phyloP scores from a whole-genome alignment of 768 basidiomycete genomes.

The Tulasnella sp. region DNA sequence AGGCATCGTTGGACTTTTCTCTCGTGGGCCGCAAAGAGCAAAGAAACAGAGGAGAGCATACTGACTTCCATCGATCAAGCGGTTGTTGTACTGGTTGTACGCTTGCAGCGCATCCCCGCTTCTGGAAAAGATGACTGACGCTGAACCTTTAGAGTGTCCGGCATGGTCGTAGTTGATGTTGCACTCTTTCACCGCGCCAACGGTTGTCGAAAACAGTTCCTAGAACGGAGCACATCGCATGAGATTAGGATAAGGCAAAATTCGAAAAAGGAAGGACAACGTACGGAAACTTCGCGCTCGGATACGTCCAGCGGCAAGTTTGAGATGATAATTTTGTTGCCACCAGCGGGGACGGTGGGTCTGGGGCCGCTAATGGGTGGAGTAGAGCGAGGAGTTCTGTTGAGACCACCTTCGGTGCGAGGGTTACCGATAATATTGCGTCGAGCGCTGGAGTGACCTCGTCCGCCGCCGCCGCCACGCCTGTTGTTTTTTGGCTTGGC shows the following conservation, averaged over 20 bases:
- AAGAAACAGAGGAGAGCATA: slow-evolving; percentile 35
- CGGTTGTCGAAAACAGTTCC: slow-evolving; percentile 92
- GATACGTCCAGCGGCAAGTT: slow-evolving; percentile 23
- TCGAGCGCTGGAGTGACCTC: slow-evolving; percentile 8
- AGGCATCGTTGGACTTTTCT: not conserved
- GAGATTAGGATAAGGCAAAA: not conserved
- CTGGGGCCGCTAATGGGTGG: slow-evolving; percentile 11
- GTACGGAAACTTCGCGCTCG: slow-evolving; percentile 16
- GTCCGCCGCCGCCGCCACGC: slow-evolving; percentile 7
- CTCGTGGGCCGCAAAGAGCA: not conserved
- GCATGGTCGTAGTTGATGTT: slow-evolving; percentile 74
- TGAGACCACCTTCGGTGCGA: not conserved
- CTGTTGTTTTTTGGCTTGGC: slow-evolving; percentile 17
- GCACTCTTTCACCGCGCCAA: slow-evolving; percentile 79
- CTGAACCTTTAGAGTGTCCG: slow-evolving; percentile 87
- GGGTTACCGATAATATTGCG: slow-evolving; percentile 16
- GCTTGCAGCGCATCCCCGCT: slow-evolving; percentile 90
- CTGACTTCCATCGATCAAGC: slow-evolving; percentile 99
- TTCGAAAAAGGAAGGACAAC: not conserved
- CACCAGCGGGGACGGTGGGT: not conserved
- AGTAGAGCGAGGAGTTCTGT: slow-evolving; percentile 10
- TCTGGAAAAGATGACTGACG: slow-evolving; percentile 74
- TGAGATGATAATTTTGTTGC: slow-evolving; percentile 22
- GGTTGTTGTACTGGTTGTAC: slow-evolving; percentile 91
- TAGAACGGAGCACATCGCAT: slow-evolving; percentile 31